Base-by-base conservation (phyloP, 306 rosid species). In the Lagenaria siceraria region DNA sequence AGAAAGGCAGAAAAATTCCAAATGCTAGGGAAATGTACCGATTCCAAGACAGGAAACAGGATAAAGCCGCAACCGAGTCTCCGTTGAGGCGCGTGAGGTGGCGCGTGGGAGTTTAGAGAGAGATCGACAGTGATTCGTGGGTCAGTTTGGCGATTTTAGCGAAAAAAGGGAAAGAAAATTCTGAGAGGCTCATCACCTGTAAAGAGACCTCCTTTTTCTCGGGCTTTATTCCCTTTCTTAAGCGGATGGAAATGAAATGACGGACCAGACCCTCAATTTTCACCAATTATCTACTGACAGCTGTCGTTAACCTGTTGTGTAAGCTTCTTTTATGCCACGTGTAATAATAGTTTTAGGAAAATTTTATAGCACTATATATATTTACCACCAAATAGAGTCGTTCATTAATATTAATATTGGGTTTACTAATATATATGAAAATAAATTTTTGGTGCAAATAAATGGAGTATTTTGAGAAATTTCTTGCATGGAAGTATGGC, bases 1-100 rank as follows among this genome's bases (percentile, higher is more conserved):
- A 2, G 33, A 40, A 40, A 40, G 54, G 8, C 19, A 40, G 4
- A 72, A 38, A 48, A 46, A 17, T n/a, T 48, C 25, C 14, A 49
- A 65, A 54, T 31, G 77, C 24, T 18, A 71, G 54, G 51, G 14
- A 35, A 14, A 73, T 73, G 38, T 73, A 73, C 77, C 77, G 21
- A 18, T 61, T 80, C 79, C 86, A 88, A 84, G 88, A 86, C 87
- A 69, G 76, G 81, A 38, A 53, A 49, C 42, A 42, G 43, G 56
- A 62, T 21, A 79, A 82, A 33, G 59, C 35, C 53, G 72, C 55
- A 79, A 74, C 78, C 71, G 24, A 77, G 59, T 85, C 83, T 38
- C 80, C 86, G 38, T 62, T 56, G 81, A 81, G 80, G 83, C 84
- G 81, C 65, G 76, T 84, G 56, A 58, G 63, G 75, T 78, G 83